Evolutionary conservation across 306 rosid species (phyloP).

Genomic region (Vigna nakashimae): DNA sequence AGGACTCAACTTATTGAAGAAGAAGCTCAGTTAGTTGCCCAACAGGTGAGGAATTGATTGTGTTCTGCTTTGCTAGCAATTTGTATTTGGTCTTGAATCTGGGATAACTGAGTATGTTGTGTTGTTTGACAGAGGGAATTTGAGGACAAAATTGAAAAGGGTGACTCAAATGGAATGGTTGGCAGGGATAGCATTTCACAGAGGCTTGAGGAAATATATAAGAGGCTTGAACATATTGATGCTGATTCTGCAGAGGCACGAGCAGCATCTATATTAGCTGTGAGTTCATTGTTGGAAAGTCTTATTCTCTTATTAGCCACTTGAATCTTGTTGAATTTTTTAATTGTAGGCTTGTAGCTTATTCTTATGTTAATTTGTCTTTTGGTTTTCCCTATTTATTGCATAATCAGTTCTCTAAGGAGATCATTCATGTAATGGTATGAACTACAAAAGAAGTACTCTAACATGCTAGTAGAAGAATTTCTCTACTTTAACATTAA

Average conservation of each 20-base stretch:
- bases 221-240: constrained; percentile 90
- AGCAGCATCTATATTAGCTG: constrained; percentile 97
- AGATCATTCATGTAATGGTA: not conserved
- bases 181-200: constrained; percentile 66
- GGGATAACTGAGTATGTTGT: constrained; percentile 33
- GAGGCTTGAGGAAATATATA: constrained; percentile 90
- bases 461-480: not conserved
- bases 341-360: not conserved
- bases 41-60: constrained; percentile 61
- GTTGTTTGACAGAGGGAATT: constrained; percentile 68
- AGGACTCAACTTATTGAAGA: constrained; percentile 82
- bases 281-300: constrained; percentile 52
- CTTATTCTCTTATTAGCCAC: constrained; percentile 22
- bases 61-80: not conserved
- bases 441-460: not conserved
- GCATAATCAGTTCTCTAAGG: not conserved
- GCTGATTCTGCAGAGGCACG: constrained; percentile 96
- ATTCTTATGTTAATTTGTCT: constrained; percentile 4
- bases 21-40: constrained; percentile 74
- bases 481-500: not conserved
- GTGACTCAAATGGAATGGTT: constrained; percentile 46
- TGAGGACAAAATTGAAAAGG: constrained; percentile 59
- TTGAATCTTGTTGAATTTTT: constrained; percentile 23
- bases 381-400: constrained; percentile 24
- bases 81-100: constrained; percentile 2